A percentile compares a stretch with the other conserved stretches of the same genome.
These are phyloP conservation scores for Diplodia seriata DNA, from an alignment of 2,329 filamentous ascomycete genomes.

Conservation along the genomic window DNA sequence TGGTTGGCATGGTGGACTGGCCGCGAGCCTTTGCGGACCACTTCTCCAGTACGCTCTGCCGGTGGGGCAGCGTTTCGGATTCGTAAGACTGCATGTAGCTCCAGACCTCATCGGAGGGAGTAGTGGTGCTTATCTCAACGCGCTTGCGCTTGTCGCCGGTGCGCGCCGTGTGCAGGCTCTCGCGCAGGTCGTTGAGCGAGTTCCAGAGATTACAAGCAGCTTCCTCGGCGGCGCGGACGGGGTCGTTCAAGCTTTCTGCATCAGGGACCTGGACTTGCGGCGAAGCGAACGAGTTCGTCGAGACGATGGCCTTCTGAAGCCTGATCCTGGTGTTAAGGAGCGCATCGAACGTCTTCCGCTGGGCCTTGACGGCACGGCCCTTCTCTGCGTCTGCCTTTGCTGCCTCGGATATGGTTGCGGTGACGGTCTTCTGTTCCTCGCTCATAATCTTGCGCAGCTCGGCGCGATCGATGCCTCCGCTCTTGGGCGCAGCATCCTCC, in stretches of 20 bases:
- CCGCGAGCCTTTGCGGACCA: conserved; percentile 84
- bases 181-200: conserved; percentile 74
- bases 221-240: conserved; percentile 80
- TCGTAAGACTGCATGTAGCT: conserved; percentile 72
- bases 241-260: conserved; percentile 49
- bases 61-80: conserved; percentile 62
- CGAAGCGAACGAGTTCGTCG: conserved; percentile 73
- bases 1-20: conserved; percentile 62
- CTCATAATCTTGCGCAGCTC: conserved; percentile 72
- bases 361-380: conserved; percentile 82
- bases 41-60: conserved; percentile 80
- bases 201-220: conserved; percentile 87
- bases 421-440: conserved; percentile 70
- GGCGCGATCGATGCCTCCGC: conserved; percentile 53
- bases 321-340: conserved; percentile 90
- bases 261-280: conserved; percentile 40
- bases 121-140: conserved; percentile 58
- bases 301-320: conserved; percentile 86
- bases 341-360: conserved; percentile 85
- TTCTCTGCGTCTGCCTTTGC: conserved; percentile 82
- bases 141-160: conserved; percentile 68
- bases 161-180: conserved; percentile 61
- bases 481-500: conserved; percentile 33
- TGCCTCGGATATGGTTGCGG: conserved; percentile 69
- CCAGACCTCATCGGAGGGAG: conserved; percentile 73